These are phyloP conservation scores for Scleromitrula shiraiana DNA, from an alignment of 2,329 filamentous ascomycete genomes.

Conservation along the genomic window DNA sequence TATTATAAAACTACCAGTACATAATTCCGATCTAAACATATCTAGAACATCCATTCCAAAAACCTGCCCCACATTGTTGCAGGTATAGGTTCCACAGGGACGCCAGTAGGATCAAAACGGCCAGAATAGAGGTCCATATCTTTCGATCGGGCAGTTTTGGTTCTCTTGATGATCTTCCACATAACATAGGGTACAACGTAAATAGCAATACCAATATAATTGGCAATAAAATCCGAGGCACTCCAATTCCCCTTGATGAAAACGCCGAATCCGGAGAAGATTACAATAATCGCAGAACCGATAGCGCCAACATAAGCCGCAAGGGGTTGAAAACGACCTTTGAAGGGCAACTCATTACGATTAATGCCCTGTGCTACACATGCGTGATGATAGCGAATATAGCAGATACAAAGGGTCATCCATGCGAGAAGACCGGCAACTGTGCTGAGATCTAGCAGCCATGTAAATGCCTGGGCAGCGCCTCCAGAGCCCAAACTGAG, in stretches of 20 bases:
- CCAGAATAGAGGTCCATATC: conserved; percentile 21
- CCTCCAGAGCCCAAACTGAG: conserved; percentile 51
- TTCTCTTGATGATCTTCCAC: conserved; percentile 47
- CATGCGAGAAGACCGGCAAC: conserved; percentile 58
- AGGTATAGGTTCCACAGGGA: neutral
- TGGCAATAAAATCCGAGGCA: conserved; percentile 49
- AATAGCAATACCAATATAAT: conserved; percentile 45
- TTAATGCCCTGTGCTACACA: conserved; percentile 49
- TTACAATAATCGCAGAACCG: conserved; percentile 41
- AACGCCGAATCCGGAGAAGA: conserved; percentile 62
- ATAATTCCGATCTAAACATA: too few relatives aligned
- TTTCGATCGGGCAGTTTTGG: conserved; percentile 33
- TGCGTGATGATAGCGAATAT: conserved; percentile 48
- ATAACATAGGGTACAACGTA: conserved; percentile 36
- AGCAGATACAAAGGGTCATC: conserved; percentile 51
- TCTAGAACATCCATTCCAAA: neutral
- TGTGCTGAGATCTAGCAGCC: conserved; percentile 56
- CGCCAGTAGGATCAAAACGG: neutral
- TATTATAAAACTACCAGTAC: too few relatives aligned
- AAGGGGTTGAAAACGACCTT: conserved; percentile 47
- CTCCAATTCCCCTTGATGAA: conserved; percentile 55
- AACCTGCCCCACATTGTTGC: conserved; percentile 2
- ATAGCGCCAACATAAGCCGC: conserved; percentile 35
- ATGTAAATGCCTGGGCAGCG: conserved; percentile 47
- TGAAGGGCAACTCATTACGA: conserved; percentile 44